Conservation (phyloP, 2,329 filamentous ascomycete genomes). For the Lachnellula hyalina region DNA sequence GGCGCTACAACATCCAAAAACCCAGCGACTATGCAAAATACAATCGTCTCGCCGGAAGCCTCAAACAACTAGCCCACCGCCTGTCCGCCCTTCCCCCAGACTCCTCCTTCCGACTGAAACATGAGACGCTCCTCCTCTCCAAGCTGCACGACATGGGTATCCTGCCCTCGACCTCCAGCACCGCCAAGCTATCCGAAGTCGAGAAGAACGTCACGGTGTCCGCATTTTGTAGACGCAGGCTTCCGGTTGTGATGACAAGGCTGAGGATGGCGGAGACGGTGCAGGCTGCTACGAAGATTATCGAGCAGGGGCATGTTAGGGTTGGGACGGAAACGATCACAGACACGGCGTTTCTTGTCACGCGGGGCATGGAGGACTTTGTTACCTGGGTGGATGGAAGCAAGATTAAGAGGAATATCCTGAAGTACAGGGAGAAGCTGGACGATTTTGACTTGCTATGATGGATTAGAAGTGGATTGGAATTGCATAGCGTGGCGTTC, state of each 20-base stretch:
- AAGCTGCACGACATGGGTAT: slow-evolving; percentile 94
- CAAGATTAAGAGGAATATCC: slow-evolving; percentile 95
- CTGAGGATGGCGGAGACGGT: slow-evolving; percentile 89
- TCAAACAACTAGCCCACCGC: slow-evolving; percentile 84
- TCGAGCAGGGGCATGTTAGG: slow-evolving; percentile 90
- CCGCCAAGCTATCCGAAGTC: slow-evolving; percentile 71
- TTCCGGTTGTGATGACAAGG: slow-evolving; percentile 88
- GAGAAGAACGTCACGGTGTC: slow-evolving; percentile 87
- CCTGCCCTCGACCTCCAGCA: slow-evolving; percentile 59
- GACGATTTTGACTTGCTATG: slow-evolving; percentile 91
- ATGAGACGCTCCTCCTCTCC: slow-evolving; percentile 81
- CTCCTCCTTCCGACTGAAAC: slow-evolving; percentile 71
- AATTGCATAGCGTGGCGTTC: not conserved
- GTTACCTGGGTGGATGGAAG: slow-evolving; percentile 94
- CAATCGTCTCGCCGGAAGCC: slow-evolving; percentile 67
- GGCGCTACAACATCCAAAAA: slow-evolving; percentile 88
- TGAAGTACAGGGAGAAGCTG: slow-evolving; percentile 90
- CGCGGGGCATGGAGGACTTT: slow-evolving; percentile 88
- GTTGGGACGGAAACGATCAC: slow-evolving; percentile 88
- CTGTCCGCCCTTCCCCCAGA: slow-evolving; percentile 77
- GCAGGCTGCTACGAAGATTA: slow-evolving; percentile 75
- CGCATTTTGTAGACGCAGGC: slow-evolving; percentile 74
- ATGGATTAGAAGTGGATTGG: slow-evolving; percentile 21
- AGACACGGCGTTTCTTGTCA: slow-evolving; percentile 85
- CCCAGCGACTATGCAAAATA: slow-evolving; percentile 75